A percentile compares a stretch with the other conserved stretches of the same genome.
Conservation (phyloP, 2,329 filamentous ascomycete genomes). For the Nemania diffusa region DNA sequence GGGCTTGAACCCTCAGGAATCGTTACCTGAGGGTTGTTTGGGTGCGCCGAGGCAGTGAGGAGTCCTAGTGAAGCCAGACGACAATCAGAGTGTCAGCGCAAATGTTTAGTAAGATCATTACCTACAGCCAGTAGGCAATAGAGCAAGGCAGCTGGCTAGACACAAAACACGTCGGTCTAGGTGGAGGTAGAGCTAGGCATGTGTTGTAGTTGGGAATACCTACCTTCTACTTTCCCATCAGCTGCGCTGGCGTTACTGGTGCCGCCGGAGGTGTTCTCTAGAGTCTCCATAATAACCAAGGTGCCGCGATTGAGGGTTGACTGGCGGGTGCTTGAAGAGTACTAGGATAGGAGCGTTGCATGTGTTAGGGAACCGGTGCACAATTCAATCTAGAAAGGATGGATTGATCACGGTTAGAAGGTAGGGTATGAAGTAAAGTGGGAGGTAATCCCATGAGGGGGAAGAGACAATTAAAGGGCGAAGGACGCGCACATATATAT, state of each 20-base stretch:
- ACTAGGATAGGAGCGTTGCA: background rate
- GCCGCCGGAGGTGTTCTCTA: background rate
- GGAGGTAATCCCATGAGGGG: background rate
- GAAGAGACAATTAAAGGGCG: no score
- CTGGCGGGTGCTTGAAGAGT: background rate
- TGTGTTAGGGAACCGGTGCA: background rate
- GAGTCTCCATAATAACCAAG: slow-evolving; percentile 5
- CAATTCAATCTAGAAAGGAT: background rate
- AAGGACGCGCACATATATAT: no score
- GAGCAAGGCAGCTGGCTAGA: background rate
- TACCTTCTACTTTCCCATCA: slow-evolving; percentile 20
- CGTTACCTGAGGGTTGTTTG: slow-evolving; percentile 21
- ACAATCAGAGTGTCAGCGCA: slow-evolving; percentile 22
- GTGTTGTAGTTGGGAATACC: background rate
- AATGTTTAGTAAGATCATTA: background rate
- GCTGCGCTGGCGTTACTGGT: background rate
- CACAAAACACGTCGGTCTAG: background rate
- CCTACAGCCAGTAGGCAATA: background rate
- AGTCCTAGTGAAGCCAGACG: slow-evolving; percentile 14
- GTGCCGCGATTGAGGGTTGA: background rate
- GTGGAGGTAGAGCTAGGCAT: background rate
- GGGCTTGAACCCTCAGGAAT: slow-evolving; percentile 25
- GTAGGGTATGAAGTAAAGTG: no score
- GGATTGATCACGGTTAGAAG: background rate
- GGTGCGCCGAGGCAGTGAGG: background rate